Conservation (phyloP, 108 stramenopile genomes). For the Stephanodiscus minutulus region DNA sequence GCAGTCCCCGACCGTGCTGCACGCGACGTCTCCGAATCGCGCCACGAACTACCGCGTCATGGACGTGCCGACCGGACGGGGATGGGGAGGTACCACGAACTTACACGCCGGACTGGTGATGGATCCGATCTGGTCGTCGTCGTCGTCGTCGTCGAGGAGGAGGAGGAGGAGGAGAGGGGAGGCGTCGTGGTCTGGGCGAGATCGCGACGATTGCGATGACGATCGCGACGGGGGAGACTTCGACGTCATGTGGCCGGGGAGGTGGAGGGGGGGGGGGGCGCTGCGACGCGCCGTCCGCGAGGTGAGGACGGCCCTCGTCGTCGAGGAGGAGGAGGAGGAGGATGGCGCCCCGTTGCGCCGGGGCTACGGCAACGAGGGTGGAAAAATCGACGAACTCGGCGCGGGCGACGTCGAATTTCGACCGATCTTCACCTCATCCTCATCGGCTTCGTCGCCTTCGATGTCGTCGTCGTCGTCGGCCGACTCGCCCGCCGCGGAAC, state of each 20-base stretch:
- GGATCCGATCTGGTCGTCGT: constrained; percentile 28
- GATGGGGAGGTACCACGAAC: constrained; percentile 74
- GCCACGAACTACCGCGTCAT: constrained; percentile 38
- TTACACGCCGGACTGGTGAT: constrained; percentile 68
- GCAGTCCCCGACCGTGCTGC: constrained; percentile 34
- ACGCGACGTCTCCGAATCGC: constrained; percentile 36
- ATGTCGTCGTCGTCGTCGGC: background rate
- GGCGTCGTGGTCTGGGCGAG: too few species aligned
- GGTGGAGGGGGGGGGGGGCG: constrained; percentile 42
- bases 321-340: background rate
- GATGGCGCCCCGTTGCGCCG: background rate
- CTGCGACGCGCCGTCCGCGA: constrained; percentile 14
- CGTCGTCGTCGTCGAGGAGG: too few species aligned
- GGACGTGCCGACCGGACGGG: constrained; percentile 64
- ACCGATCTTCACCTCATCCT: background rate
- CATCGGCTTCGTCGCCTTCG: too few species aligned
- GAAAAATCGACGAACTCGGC: too few species aligned
- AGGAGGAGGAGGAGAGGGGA: too few species aligned
- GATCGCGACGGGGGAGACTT: constrained; percentile 41
- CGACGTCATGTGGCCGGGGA: constrained; percentile 54
- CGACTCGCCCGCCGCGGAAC: too few species aligned
- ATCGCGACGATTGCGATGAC: background rate
- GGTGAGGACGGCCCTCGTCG: constrained; percentile 1
- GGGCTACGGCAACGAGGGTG: background rate
- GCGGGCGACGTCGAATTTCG: background rate